These are phyloP conservation scores for Sapria himalayana DNA, from an alignment of 345 rosid species.

Conservation along the genomic window DNA sequence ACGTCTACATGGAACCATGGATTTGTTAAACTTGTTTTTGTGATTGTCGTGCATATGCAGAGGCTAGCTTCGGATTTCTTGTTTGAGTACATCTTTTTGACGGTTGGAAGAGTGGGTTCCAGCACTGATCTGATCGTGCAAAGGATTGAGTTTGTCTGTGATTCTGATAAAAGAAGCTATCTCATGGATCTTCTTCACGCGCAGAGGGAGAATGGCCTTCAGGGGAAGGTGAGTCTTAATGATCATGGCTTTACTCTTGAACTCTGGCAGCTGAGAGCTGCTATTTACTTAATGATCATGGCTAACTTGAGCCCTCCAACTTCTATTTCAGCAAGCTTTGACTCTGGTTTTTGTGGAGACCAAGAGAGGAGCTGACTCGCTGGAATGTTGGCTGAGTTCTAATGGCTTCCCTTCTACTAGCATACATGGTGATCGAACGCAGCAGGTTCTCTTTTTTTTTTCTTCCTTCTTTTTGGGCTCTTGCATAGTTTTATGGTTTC, in stretches of 20 bases:
- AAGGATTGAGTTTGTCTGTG: slow-evolving; percentile 87
- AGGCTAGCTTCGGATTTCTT: slow-evolving; percentile 92
- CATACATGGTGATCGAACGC: slow-evolving; percentile 92
- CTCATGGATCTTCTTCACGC: slow-evolving; percentile 99
- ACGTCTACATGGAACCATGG: too few relatives aligned
- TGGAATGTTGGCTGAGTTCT: slow-evolving; percentile 70
- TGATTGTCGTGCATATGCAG: slow-evolving; percentile 20
- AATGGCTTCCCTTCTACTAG: slow-evolving; percentile 90
- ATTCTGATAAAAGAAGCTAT: slow-evolving; percentile 92
- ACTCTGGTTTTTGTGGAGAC: slow-evolving; percentile 98
- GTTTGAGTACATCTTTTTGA: slow-evolving; percentile 57
- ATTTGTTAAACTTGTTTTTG: neutral
- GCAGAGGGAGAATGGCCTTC: slow-evolving; percentile 56
- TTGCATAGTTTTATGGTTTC: too few relatives aligned
- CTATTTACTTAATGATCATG: too few relatives aligned
- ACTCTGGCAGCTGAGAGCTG: too few relatives aligned
- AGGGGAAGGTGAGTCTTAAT: slow-evolving; percentile 44
- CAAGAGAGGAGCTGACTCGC: slow-evolving; percentile 82
- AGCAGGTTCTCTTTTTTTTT: slow-evolving; percentile 27
- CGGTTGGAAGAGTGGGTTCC: slow-evolving; percentile 97
- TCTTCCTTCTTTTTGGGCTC: neutral
- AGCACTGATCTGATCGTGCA: slow-evolving; percentile 96
- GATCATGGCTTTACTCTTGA: slow-evolving; percentile 4
- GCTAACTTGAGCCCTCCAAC: too few relatives aligned
- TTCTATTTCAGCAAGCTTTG: slow-evolving; percentile 61